phyloP scores from a whole-genome alignment of 176 grass and related monocot genomes.

The Aegilops sharonensis region DNA sequence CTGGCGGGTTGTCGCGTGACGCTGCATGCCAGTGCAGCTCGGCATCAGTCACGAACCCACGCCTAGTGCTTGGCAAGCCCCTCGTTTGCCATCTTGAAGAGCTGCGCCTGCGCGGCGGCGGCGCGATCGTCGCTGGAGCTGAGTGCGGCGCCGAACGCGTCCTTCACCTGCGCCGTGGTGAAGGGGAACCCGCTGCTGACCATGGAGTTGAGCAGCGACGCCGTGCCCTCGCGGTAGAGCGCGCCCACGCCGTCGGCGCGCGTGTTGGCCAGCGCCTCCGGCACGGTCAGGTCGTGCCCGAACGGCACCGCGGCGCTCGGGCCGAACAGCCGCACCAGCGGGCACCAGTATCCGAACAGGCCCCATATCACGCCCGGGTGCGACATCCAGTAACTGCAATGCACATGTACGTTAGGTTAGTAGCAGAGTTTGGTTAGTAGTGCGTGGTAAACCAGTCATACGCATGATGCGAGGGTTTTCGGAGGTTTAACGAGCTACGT shows the following conservation, averaged over 20 bases:
- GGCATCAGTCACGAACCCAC: neutral
- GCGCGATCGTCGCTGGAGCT: constrained; percentile 35
- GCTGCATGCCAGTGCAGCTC: neutral
- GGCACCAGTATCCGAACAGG: constrained; percentile 73
- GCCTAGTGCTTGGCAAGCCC: constrained; percentile 30
- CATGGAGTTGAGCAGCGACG: constrained; percentile 85
- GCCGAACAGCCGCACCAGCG: constrained; percentile 48
- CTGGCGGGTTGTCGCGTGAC: neutral
- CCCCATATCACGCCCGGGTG: constrained; percentile 62
- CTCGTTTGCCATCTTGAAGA: constrained; percentile 78
- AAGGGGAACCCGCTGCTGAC: constrained; percentile 50
- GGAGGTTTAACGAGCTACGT: constrained; percentile 22
- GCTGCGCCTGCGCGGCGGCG: constrained; percentile 53
- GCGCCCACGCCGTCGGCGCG: constrained; percentile 63
- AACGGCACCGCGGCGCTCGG: constrained; percentile 45
- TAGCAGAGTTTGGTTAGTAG: neutral
- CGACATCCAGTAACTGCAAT: constrained; percentile 68
- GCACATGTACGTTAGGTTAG: neutral
- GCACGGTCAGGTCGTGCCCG: constrained; percentile 63
- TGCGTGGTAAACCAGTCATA: neutral
- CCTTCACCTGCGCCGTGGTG: constrained; percentile 68
- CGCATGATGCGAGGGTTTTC: neutral
- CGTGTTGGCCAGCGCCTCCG: constrained; percentile 65
- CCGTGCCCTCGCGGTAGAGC: constrained; percentile 79
- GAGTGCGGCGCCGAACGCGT: constrained; percentile 51